phyloP scores from a whole-genome alignment of 495 filamentous ascomycete species.

The Penicillium fimorum region DNA sequence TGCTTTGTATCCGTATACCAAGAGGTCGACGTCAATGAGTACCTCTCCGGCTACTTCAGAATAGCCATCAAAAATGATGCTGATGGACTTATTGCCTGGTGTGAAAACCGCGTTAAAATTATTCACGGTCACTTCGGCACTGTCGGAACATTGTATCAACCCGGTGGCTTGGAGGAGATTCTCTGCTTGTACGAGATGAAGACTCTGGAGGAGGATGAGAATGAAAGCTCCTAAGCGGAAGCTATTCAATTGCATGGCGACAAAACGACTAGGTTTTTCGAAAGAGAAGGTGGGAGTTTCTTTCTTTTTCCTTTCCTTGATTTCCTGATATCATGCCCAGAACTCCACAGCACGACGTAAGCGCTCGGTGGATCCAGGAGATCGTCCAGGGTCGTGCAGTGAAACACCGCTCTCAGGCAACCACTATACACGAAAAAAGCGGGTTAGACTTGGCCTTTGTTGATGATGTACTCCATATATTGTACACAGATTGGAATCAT shows the following conservation, averaged over 20 bases:
- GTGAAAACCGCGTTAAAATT: conserved; percentile 70
- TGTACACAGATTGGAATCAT: neutral
- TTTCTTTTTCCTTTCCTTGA: neutral
- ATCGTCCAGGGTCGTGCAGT: conserved; percentile 1
- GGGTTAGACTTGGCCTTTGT: neutral
- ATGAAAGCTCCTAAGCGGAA: conserved; percentile 3
- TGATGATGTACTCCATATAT: neutral
- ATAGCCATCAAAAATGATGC: conserved; percentile 67
- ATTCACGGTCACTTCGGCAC: conserved; percentile 64
- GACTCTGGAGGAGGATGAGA: conserved; percentile 12
- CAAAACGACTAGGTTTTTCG: conserved; percentile 7
- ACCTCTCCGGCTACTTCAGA: conserved; percentile 75
- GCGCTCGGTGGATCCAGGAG: conserved; percentile 11
- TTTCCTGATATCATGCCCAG: conserved; percentile 10
- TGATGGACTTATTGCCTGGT: conserved; percentile 60
- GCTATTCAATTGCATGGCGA: conserved; percentile 11
- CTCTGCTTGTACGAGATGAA: conserved; percentile 53
- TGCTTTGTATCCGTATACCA: conserved; percentile 72
- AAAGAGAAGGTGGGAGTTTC: neutral
- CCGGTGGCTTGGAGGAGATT: conserved; percentile 58
- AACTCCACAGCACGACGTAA: conserved; percentile 16
- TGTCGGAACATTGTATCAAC: conserved; percentile 63
- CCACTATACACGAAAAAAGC: neutral
- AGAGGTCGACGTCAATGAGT: conserved; percentile 62
- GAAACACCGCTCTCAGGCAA: conserved; percentile 8